Evolutionary conservation across 2,329 filamentous ascomycete species (phyloP).

Genomic region (Corniculantispora saksenae): DNA sequence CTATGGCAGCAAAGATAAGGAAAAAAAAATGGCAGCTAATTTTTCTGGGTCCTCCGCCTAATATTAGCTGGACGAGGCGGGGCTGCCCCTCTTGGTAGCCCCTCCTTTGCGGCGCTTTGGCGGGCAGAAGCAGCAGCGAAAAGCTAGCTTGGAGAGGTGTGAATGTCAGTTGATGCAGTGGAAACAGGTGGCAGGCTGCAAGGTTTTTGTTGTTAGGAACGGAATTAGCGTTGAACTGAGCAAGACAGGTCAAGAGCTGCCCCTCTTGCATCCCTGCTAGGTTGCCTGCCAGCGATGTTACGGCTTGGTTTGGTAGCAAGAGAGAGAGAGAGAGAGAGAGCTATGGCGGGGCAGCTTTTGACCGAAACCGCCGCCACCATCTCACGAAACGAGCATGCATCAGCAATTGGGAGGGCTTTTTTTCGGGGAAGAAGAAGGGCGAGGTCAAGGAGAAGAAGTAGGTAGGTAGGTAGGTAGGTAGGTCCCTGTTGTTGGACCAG

Average conservation of each 20-base stretch:
- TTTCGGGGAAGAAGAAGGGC: no score
- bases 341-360: slow-evolving; percentile 1
- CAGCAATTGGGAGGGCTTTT: not conserved
- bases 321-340: no score
- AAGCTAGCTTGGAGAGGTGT: not conserved
- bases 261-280: not conserved
- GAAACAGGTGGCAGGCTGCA: no score
- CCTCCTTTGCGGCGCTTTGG: not conserved
- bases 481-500: no score
- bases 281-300: not conserved
- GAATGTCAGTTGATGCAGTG: not conserved
- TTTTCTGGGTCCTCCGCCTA: slow-evolving; percentile 4
- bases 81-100: not conserved
- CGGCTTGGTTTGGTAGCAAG: no score
- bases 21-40: not conserved
- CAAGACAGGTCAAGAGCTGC: not conserved
- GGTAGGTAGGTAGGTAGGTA: no score
- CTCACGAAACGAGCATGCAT: slow-evolving; percentile 13
- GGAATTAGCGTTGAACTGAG: not conserved
- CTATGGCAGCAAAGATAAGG: not conserved
- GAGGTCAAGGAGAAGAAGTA: no score
- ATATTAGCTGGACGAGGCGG: slow-evolving; percentile 5
- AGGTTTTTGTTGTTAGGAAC: not conserved
- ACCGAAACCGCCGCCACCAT: slow-evolving; percentile 15
- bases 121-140: not conserved